Evolutionary conservation across 352 stramenopile genomes (phyloP), one percentile per base, ranked within the genome.

Genomic region (Peronospora belbahrii): DNA sequence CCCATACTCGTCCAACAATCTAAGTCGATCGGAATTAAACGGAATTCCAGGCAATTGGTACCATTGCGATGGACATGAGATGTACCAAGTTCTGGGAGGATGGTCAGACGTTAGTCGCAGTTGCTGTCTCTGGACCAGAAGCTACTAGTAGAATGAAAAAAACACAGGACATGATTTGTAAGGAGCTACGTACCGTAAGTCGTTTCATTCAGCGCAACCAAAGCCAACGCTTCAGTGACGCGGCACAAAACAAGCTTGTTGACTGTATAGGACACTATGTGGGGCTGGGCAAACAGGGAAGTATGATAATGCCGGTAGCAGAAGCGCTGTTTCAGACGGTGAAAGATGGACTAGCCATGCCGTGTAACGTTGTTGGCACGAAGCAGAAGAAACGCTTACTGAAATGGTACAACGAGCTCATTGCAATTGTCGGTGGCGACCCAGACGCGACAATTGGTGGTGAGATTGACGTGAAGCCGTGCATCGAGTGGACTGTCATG

Each of bases 321-420:
- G 75, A 93, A 32, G 71, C 65, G 0, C 63, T 67, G 10, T 82
- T 89, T 30, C 53, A 83, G 30, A 73, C 76, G 7, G 62, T 93
- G 19, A 93, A 89, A 36, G 81, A 92, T 32, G 76, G 62, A 0
- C 67, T 93, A 0, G 81, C 78, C 9, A 93, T 93, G 81, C 81
- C 78, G 3, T 90, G 88, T 48, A 85, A 74, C 44, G 78, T 90
- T 37, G 62, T 90, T 38, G 70, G 75, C 47, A 73, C 69, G 11
- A 93, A 90, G 44, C 74, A 90, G 37, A 90, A 93, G 59, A 90
- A 89, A 41, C 66, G 56, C 13, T 57, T 90, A 31, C 45, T 92
- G 19, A 93, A 92, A 41, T 88, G 80, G 75, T 83, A 90, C 67
- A 89, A 89, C 35, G 78, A 93, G 42, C 65, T 89, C 37, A 84